Conservation (phyloP, 768 basidiomycete genomes). For the Trametes punicea region DNA sequence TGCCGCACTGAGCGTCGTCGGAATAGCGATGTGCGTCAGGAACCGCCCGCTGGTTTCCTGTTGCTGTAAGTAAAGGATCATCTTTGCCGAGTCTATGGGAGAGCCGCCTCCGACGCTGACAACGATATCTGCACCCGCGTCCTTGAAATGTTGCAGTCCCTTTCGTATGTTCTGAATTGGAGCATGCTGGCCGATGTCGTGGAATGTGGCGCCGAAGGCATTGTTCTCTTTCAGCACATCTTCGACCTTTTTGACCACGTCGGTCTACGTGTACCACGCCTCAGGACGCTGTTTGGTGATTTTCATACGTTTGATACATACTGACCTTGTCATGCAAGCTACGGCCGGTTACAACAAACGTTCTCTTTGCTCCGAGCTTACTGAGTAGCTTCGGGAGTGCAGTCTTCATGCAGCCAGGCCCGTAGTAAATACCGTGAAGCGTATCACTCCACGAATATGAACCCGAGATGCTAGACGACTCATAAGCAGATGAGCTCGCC, state of each 20-base stretch:
- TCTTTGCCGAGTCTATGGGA: constrained; percentile 75
- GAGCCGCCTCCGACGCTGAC: constrained; percentile 79
- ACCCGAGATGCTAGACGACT: constrained; percentile 39
- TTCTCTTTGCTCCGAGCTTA: constrained; percentile 55
- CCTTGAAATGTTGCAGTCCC: constrained; percentile 53
- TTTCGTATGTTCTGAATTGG: constrained; percentile 63
- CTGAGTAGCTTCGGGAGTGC: constrained; percentile 63
- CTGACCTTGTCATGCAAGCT: constrained; percentile 62
- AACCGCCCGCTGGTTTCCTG: constrained; percentile 51
- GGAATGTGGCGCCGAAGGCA: constrained; percentile 68
- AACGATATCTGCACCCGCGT: constrained; percentile 60
- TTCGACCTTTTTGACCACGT: constrained; percentile 55
- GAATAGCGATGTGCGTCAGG: constrained; percentile 70
- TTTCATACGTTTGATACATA: background rate
- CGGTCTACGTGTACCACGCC: constrained; percentile 41
- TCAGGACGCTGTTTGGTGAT: background rate
- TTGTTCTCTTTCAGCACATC: constrained; percentile 50
- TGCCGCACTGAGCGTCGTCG: constrained; percentile 78
- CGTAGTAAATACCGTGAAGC: constrained; percentile 67
- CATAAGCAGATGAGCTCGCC: no score
- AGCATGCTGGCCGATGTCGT: constrained; percentile 69
- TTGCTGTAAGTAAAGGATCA: constrained; percentile 61
- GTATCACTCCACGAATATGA: constrained; percentile 67
- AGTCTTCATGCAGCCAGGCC: constrained; percentile 60
- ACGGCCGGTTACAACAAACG: constrained; percentile 68